These are phyloP conservation scores for Amanita rimosa DNA, from an alignment of 768 basidiomycete species.

Conservation along the genomic window DNA sequence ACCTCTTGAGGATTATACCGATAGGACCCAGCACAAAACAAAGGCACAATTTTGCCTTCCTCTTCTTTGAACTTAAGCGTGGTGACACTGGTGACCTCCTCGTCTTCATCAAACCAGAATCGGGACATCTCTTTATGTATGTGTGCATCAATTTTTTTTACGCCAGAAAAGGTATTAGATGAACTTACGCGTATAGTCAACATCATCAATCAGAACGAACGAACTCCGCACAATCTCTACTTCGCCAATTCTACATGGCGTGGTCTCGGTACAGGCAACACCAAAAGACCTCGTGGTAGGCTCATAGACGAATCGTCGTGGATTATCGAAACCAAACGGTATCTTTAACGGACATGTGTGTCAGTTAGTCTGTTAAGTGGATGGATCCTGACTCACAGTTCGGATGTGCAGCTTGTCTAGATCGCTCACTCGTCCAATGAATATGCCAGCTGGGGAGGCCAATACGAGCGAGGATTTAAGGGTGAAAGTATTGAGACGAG, in stretches of 20 bases:
- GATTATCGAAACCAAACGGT: conserved; percentile 61
- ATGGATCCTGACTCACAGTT: conserved; percentile 33
- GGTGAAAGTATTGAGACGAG: conserved; percentile 32
- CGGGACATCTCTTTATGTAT: conserved; percentile 28
- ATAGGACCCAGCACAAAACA: conserved; percentile 42
- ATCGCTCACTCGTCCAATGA: conserved; percentile 56
- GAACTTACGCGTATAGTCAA: conserved; percentile 48
- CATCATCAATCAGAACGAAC: conserved; percentile 59
- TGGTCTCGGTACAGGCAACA: conserved; percentile 46
- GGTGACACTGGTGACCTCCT: conserved; percentile 52
- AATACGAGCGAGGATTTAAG: conserved; percentile 50
- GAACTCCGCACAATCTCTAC: conserved; percentile 34
- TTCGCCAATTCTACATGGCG: conserved; percentile 45
- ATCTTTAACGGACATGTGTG: conserved; percentile 30
- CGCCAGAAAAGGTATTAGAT: not conserved
- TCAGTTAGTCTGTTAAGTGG: not conserved
- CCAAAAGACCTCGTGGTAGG: conserved; percentile 45
- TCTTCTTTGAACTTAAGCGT: conserved; percentile 20
- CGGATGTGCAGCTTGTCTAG: conserved; percentile 76
- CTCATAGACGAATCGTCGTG: conserved; percentile 55
- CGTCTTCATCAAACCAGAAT: conserved; percentile 37
- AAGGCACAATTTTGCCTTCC: conserved; percentile 20
- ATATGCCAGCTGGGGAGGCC: conserved; percentile 38
- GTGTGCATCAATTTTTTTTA: not conserved
- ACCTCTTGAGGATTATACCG: conserved; percentile 28